Evolutionary conservation across 2,329 filamentous ascomycete genomes (phyloP), one percentile per base, ranked within the genome.

Genomic region (Stagonosporopsis rhizophila): DNA sequence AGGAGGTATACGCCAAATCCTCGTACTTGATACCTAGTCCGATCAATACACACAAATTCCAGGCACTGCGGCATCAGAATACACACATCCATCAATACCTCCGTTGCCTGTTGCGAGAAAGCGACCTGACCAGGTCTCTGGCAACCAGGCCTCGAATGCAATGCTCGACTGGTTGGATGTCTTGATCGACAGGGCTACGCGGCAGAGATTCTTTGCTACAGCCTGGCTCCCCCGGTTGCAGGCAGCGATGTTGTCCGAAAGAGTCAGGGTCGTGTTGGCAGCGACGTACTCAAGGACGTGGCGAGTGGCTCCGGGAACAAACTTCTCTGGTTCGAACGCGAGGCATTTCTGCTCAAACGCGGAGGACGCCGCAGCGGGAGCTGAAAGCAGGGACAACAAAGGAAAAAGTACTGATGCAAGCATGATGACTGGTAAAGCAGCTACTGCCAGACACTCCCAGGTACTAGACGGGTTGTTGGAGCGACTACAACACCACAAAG

Each of bases 151-250:
- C 57, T 80, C 78, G 41, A 79, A 68, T 1, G 64, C 77, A 28
- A 85, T 79, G 34, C 78, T 76, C 12, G 67, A 71, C 3, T 44
- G 27, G 4, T 70, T 70, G 3, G 78, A 79, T 0, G 79, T 81
- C 4, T 69, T 61, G 14, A 81, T 75, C 9, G 70, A 72, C 48
- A 82, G 71, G 2, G 76, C 72, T 20, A 81, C 65, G 8, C 79
- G 77, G 56, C 80, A 82, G 5, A 80, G 25, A 47, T 78, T 74
- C 1, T 64, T 67, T 2, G 72, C 58, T 7, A 80, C 75, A 1
- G 61, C 27, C 54, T 80, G 78, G 17, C 50, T 73, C 1, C 67
- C 52, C 34, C 66, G 68, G 15, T 49, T 61, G 47, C 79, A 81
- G 17, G 68, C 73, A 22, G 71, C 59, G 5, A 72, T 68, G 40